phyloP scores from a whole-genome alignment of 106 monocot species.

The Acorus calamus region DNA sequence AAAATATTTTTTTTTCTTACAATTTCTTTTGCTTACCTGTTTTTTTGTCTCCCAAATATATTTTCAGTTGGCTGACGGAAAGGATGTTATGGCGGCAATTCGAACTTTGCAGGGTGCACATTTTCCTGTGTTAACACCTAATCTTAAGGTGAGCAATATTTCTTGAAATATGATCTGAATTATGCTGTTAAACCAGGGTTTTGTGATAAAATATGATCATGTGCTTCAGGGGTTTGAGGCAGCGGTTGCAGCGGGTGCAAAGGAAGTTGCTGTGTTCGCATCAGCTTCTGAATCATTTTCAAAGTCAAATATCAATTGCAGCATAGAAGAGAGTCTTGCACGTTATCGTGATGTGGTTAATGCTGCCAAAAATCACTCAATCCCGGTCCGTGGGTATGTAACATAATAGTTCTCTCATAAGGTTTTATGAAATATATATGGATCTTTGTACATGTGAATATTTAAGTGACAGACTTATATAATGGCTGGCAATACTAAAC shows the following conservation, averaged over 20 bases:
- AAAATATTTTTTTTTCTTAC: background rate
- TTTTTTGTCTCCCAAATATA: background rate
- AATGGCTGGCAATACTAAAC: no score
- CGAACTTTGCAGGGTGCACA: conserved; percentile 25
- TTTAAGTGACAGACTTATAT: no score
- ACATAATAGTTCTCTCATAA: no score
- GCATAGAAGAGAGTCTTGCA: conserved; percentile 64
- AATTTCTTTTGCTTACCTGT: background rate
- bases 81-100: conserved; percentile 62
- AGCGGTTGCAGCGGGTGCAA: conserved; percentile 76
- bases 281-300: conserved; percentile 84
- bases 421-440: no score
- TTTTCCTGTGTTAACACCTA: conserved; percentile 79
- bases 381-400: conserved; percentile 78
- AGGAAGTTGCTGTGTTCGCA: conserved; percentile 81
- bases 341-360: conserved; percentile 51
- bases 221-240: conserved; percentile 71
- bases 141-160: conserved; percentile 44
- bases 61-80: conserved; percentile 69
- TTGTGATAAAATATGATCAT: background rate
- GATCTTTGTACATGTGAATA: no score
- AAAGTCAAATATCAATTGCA: conserved; percentile 79
- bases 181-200: background rate
- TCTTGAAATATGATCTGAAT: background rate
- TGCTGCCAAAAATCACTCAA: conserved; percentile 38